These are phyloP conservation scores for Capsicum chinense DNA, from an alignment of 257 asterid genomes.

Conservation along the genomic window DNA sequence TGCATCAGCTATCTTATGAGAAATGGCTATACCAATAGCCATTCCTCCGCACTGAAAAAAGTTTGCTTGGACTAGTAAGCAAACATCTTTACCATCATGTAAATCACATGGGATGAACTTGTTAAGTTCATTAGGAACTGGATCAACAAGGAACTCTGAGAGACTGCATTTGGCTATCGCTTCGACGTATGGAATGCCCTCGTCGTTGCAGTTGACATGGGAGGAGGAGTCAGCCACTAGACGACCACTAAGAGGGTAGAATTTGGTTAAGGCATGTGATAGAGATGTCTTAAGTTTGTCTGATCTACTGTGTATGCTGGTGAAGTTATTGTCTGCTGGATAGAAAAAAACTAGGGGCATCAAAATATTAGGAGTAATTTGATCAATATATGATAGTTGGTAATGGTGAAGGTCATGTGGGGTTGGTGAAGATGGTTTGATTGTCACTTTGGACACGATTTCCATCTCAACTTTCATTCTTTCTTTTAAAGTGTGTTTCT, in stretches of 20 bases:
- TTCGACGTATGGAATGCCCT: slow-evolving; percentile 46
- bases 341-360: slow-evolving; percentile 55
- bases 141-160: slow-evolving; percentile 31
- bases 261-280: slow-evolving; percentile 43
- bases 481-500: not conserved
- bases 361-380: slow-evolving; percentile 33
- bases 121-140: slow-evolving; percentile 39
- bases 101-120: slow-evolving; percentile 46
- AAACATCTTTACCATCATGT: slow-evolving; percentile 33
- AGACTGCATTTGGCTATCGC: slow-evolving; percentile 44
- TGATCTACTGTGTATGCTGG: slow-evolving; percentile 32
- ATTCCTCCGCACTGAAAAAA: slow-evolving; percentile 51
- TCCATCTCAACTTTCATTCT: slow-evolving; percentile 41
- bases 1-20: slow-evolving; percentile 59
- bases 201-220: slow-evolving; percentile 51
- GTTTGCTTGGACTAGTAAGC: slow-evolving; percentile 39
- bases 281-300: slow-evolving; percentile 48
- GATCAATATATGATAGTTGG: slow-evolving; percentile 62
- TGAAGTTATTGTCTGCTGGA: slow-evolving; percentile 27
- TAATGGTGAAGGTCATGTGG: slow-evolving; percentile 40
- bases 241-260: slow-evolving; percentile 61
- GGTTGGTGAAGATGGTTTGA: slow-evolving; percentile 55
- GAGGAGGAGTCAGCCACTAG: slow-evolving; percentile 30
- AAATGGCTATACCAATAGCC: slow-evolving; percentile 43
- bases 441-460: slow-evolving; percentile 40